phyloP scores from a whole-genome alignment of 805 yeast genomes.

The Hanseniaspora guilliermondii region DNA sequence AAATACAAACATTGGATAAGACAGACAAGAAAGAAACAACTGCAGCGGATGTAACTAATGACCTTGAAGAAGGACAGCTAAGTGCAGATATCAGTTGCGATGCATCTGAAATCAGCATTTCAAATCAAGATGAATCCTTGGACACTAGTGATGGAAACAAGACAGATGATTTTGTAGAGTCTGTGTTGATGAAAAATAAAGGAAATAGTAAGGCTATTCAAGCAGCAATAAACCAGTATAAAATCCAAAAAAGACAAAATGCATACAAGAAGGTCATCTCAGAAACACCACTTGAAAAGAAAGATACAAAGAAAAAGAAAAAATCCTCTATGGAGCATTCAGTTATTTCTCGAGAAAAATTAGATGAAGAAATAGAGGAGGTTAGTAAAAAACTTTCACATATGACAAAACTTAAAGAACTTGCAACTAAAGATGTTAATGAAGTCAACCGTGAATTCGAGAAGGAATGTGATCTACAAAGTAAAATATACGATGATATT shows the following conservation, averaged over 20 bases:
- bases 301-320: constrained; percentile 25
- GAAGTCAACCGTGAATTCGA: not conserved
- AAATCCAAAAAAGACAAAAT: not conserved
- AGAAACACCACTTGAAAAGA: constrained; percentile 22
- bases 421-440: not conserved
- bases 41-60: constrained; percentile 21
- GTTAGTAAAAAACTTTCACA: not conserved
- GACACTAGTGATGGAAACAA: constrained; percentile 19
- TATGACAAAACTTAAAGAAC: not conserved
- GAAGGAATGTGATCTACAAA: not conserved
- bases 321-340: constrained; percentile 13
- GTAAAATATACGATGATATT: not conserved
- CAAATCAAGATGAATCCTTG: constrained; percentile 23
- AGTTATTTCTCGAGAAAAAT: constrained; percentile 15
- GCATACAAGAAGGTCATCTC: not conserved
- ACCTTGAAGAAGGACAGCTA: constrained; percentile 20
- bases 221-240: constrained; percentile 7
- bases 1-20: constrained; percentile 27
- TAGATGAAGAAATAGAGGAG: not conserved
- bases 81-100: not conserved
- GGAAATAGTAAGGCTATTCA: constrained; percentile 9
- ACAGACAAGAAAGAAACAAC: constrained; percentile 31
- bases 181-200: constrained; percentile 7
- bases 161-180: constrained; percentile 2
- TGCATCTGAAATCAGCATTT: not conserved